phyloP scores from a whole-genome alignment of 2,329 filamentous ascomycete species.

The Sphaerulina musiva region DNA sequence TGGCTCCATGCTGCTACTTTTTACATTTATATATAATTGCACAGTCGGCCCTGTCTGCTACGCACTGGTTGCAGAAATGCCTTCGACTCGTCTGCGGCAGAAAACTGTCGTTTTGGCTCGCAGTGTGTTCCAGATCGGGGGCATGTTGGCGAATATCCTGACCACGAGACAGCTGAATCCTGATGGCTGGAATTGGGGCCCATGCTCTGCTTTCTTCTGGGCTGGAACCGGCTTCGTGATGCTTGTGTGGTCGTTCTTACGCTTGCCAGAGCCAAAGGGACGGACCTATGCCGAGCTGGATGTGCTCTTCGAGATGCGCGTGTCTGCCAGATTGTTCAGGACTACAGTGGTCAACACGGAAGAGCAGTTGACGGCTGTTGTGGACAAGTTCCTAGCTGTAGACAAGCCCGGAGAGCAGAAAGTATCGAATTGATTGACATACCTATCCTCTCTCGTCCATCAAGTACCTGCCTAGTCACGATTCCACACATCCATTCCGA shows the following conservation, averaged over 20 bases:
- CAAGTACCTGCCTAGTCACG: too few species aligned
- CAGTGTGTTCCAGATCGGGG: constrained; percentile 23
- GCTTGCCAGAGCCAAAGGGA: constrained; percentile 40
- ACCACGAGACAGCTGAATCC: constrained; percentile 21
- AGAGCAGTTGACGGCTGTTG: constrained; percentile 5
- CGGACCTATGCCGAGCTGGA: constrained; percentile 41
- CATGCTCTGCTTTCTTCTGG: constrained; percentile 36
- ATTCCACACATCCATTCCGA: too few species aligned
- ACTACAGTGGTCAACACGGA: constrained; percentile 15
- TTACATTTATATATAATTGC: constrained; percentile 21
- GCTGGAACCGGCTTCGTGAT: constrained; percentile 33
- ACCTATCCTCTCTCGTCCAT: too few species aligned
- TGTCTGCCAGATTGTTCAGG: constrained; percentile 37
- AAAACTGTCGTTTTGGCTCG: constrained; percentile 29
- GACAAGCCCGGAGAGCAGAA: too few species aligned
- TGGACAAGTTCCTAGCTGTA: neutral
- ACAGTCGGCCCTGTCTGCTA: constrained; percentile 26
- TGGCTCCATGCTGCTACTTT: constrained; percentile 21
- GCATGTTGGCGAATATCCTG: constrained; percentile 21
- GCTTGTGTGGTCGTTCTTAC: constrained; percentile 38
- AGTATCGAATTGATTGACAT: too few species aligned
- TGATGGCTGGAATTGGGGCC: constrained; percentile 18
- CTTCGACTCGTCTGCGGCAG: constrained; percentile 26
- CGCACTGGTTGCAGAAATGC: constrained; percentile 26
- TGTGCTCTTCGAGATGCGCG: constrained; percentile 38